Evolutionary conservation across 2,329 filamentous ascomycete genomes (phyloP).

Genomic region (Aureobasidium sp.): DNA sequence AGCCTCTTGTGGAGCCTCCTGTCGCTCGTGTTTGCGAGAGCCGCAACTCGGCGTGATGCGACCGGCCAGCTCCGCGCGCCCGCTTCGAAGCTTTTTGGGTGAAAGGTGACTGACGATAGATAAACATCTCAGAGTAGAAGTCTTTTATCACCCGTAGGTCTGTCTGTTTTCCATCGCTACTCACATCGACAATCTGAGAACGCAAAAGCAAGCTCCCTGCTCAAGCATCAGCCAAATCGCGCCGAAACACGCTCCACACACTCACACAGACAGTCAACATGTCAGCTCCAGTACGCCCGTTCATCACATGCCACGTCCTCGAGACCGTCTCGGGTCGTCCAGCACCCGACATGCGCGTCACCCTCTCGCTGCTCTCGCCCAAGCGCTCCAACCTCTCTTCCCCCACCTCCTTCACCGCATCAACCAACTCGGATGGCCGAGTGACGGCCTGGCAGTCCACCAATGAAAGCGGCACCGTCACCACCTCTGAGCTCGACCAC

Average conservation of each 20-base stretch:
- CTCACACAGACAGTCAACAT: background rate
- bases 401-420: conserved; percentile 48
- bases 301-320: conserved; percentile 81
- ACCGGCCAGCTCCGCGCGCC: no score
- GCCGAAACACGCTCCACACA: no score
- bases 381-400: conserved; percentile 18
- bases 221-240: no score
- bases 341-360: conserved; percentile 57
- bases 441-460: conserved; percentile 58
- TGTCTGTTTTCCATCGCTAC: background rate
- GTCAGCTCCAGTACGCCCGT: conserved; percentile 27
- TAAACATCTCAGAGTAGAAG: background rate
- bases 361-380: conserved; percentile 42
- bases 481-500: conserved; percentile 31
- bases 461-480: conserved; percentile 16
- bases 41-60: no score
- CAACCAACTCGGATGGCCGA: conserved; percentile 68
- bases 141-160: background rate
- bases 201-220: background rate
- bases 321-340: conserved; percentile 69
- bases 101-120: background rate
- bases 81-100: no score
- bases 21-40: no score
- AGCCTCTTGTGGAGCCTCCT: background rate
- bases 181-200: no score